phyloP scores from a whole-genome alignment of 2,329 filamentous ascomycete genomes.

The Fusarium secorum region DNA sequence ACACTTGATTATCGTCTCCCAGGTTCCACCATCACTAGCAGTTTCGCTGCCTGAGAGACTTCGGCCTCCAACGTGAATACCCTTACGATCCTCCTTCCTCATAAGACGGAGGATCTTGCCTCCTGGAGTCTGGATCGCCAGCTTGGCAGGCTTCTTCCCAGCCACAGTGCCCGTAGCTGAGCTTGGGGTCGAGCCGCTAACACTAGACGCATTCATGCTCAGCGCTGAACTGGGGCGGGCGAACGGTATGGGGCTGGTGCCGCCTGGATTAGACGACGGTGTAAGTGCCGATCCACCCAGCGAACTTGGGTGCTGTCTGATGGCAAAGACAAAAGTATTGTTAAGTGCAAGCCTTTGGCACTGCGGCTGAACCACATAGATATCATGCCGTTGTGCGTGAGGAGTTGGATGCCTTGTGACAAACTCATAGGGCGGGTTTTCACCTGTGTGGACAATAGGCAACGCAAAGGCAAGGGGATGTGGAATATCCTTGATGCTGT shows the following conservation, averaged over 20 bases:
- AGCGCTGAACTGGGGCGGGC: slow-evolving; percentile 67
- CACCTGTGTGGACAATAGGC: slow-evolving; percentile 88
- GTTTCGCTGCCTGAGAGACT: slow-evolving; percentile 60
- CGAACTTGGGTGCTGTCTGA: slow-evolving; percentile 87
- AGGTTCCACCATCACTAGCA: slow-evolving; percentile 73
- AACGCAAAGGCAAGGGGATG: slow-evolving; percentile 88
- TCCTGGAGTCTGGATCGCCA: slow-evolving; percentile 91
- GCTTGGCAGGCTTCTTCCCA: slow-evolving; percentile 86
- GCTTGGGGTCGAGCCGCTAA: slow-evolving; percentile 65
- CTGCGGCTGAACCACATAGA: slow-evolving; percentile 96
- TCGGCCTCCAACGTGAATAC: slow-evolving; percentile 57
- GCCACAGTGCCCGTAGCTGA: slow-evolving; percentile 61
- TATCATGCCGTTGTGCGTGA: slow-evolving; percentile 95
- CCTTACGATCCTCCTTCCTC: slow-evolving; percentile 76
- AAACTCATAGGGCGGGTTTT: slow-evolving; percentile 95
- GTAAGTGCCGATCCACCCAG: slow-evolving; percentile 50
- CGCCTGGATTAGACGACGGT: slow-evolving; percentile 57
- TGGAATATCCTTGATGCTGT: slow-evolving; percentile 95
- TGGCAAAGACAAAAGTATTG: slow-evolving; percentile 97
- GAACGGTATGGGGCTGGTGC: slow-evolving; percentile 67
- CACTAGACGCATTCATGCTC: slow-evolving; percentile 69
- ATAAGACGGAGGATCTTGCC: slow-evolving; percentile 93
- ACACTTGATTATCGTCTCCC: slow-evolving; percentile 93
- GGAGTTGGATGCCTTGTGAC: slow-evolving; percentile 92
- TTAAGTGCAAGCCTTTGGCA: slow-evolving; percentile 88